phyloP scores from a whole-genome alignment of 768 basidiomycete species.

The Leccinum imitatum region DNA sequence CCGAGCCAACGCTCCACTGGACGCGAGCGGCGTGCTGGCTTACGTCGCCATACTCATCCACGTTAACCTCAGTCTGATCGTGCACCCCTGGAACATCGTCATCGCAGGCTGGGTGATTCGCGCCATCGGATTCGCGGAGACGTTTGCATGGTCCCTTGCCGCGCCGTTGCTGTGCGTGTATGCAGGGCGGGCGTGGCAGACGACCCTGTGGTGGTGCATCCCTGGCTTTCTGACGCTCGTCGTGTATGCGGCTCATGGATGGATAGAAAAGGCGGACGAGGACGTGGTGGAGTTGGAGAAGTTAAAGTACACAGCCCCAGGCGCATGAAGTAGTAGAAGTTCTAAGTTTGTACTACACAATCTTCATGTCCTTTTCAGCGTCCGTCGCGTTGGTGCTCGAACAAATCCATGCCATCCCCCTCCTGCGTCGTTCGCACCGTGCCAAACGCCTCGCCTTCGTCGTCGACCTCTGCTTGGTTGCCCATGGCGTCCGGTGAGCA shows the following conservation, averaged over 20 bases:
- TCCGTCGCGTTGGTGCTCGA: conserved; percentile 23
- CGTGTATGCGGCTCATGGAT: conserved; percentile 45
- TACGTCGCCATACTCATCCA: conserved; percentile 52
- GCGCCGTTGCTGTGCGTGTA: conserved; percentile 51
- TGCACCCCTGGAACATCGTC: conserved; percentile 38
- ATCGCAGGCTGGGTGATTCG: conserved; percentile 27
- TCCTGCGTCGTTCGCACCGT: conserved; percentile 9
- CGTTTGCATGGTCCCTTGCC: conserved; percentile 44
- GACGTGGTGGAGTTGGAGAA: conserved; percentile 51
- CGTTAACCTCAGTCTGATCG: conserved; percentile 45
- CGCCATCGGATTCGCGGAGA: conserved; percentile 32
- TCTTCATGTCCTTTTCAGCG: conserved; percentile 2
- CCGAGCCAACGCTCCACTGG: conserved; percentile 35
- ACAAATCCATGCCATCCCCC: conserved; percentile 7
- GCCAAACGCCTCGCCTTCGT: conserved; percentile 33
- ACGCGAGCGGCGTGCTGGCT: conserved; percentile 45
- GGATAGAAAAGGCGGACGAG: conserved; percentile 45
- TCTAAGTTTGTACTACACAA: not conserved
- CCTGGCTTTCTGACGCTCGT: conserved; percentile 44
- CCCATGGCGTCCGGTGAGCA: conserved; percentile 42
- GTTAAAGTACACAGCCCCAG: conserved; percentile 54
- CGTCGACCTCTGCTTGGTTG: conserved; percentile 43
- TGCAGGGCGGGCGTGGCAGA: conserved; percentile 51
- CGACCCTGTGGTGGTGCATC: conserved; percentile 52
- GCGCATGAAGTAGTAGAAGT: conserved; percentile 39